Evolutionary conservation across 768 basidiomycete genomes (phyloP).

Genomic region (Russula olivacea): DNA sequence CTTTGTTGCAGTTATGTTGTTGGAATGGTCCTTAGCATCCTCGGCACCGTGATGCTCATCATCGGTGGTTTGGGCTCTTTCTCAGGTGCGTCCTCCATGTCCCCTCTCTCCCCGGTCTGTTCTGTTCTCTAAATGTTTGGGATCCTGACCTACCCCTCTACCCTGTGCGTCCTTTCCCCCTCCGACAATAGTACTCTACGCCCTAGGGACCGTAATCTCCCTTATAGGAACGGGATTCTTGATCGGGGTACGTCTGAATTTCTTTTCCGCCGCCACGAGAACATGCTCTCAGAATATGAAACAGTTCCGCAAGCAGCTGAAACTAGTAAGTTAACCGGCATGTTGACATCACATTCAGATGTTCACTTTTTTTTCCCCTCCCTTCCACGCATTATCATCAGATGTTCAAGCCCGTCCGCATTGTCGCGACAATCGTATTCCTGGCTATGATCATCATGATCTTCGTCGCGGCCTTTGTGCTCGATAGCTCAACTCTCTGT

Average conservation of each 20-base stretch:
- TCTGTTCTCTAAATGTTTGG: neutral
- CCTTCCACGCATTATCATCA: conserved; percentile 28
- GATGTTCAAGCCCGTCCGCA: conserved; percentile 95
- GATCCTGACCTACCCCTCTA: neutral
- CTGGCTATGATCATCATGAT: conserved; percentile 74
- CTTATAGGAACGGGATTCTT: conserved; percentile 88
- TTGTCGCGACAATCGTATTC: conserved; percentile 75
- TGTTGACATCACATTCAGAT: neutral
- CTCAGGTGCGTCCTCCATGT: conserved; percentile 50
- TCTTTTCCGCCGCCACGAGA: neutral
- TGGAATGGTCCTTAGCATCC: conserved; percentile 74
- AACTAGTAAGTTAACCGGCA: conserved; percentile 47
- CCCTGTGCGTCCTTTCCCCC: neutral
- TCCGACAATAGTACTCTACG: conserved; percentile 60
- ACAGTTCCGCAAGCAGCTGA: conserved; percentile 74
- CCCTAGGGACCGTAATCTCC: conserved; percentile 73
- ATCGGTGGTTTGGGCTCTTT: conserved; percentile 63
- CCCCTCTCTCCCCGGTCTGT: neutral
- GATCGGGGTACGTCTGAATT: conserved; percentile 60
- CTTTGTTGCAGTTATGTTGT: conserved; percentile 48
- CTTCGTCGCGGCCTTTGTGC: conserved; percentile 80
- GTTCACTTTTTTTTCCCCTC: neutral
- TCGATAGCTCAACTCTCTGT: conserved; percentile 59
- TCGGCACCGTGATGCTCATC: conserved; percentile 76
- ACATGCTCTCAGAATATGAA: neutral